These are phyloP conservation scores for Begonia loranthoides DNA, from an alignment of 306 rosid species.

Conservation along the genomic window DNA sequence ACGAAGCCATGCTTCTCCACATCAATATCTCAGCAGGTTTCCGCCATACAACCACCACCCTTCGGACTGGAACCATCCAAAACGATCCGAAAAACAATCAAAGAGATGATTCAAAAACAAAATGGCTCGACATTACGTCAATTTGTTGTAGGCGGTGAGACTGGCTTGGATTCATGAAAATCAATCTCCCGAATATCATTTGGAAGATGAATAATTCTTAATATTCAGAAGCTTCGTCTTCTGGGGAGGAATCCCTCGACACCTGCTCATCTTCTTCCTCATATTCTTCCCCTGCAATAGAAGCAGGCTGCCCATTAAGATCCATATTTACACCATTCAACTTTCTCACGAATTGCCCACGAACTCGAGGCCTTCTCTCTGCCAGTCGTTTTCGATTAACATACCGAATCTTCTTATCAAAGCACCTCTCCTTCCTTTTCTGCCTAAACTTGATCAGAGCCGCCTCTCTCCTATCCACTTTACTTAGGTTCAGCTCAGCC, in stretches of 20 bases:
- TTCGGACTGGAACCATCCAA: no score
- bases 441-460: slow-evolving; percentile 90
- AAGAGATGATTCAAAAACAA: no score
- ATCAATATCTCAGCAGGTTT: no score
- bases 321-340: slow-evolving; percentile 60
- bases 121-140: no score
- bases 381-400: slow-evolving; percentile 79
- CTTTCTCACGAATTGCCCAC: slow-evolving; percentile 92
- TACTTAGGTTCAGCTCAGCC: slow-evolving; percentile 40
- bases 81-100: no score
- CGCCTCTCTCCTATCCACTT: slow-evolving; percentile 92
- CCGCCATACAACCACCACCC: no score
- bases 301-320: slow-evolving; percentile 76
- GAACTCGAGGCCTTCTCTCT: slow-evolving; percentile 80
- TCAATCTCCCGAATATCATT: no score
- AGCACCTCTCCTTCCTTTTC: slow-evolving; percentile 91
- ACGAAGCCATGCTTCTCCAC: no score
- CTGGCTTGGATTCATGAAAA: no score
- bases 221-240: slow-evolving; percentile 2
- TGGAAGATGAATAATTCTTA: neutral
- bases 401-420: slow-evolving; percentile 90
- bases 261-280: slow-evolving; percentile 58
- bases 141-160: no score
- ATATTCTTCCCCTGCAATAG: slow-evolving; percentile 48
- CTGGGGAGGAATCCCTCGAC: slow-evolving; percentile 9